These are phyloP conservation scores for Naegleria fowleri DNA, from an alignment of 208 protist genomes.

Conservation along the genomic window DNA sequence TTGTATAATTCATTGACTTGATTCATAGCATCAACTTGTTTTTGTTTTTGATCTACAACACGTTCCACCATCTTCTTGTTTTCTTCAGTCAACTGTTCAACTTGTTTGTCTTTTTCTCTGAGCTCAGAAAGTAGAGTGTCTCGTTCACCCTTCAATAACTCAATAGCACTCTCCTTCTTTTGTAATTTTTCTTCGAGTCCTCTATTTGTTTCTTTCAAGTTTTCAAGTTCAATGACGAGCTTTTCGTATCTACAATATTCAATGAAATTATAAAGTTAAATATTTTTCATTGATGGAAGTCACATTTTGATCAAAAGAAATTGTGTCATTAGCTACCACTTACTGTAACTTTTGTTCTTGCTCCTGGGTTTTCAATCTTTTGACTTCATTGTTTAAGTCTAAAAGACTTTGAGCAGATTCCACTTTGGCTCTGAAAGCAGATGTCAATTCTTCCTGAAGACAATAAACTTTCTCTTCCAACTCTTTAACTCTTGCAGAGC, in stretches of 20 bases:
- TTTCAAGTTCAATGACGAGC: not conserved
- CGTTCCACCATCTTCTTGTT: not conserved
- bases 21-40: constrained; percentile 19
- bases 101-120: not conserved
- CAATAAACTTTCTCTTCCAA: constrained; percentile 5
- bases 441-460: constrained; percentile 15
- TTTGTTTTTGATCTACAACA: not conserved
- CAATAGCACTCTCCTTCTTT: not conserved
- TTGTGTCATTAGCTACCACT: not conserved
- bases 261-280: too few species aligned
- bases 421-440: not conserved
- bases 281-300: too few species aligned
- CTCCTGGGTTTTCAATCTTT: not conserved
- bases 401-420: not conserved
- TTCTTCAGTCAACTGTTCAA: not conserved
- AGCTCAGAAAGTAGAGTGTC: not conserved
- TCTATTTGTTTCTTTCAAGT: not conserved
- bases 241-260: not conserved
- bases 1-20: constrained; percentile 12
- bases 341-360: not conserved
- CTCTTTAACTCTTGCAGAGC: not conserved
- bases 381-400: constrained; percentile 11
- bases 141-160: not conserved
- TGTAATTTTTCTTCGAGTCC: not conserved
- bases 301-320: too few species aligned